These are phyloP conservation scores for Kwoniella heveanensis DNA, from an alignment of 768 basidiomycete genomes.

Conservation along the genomic window DNA sequence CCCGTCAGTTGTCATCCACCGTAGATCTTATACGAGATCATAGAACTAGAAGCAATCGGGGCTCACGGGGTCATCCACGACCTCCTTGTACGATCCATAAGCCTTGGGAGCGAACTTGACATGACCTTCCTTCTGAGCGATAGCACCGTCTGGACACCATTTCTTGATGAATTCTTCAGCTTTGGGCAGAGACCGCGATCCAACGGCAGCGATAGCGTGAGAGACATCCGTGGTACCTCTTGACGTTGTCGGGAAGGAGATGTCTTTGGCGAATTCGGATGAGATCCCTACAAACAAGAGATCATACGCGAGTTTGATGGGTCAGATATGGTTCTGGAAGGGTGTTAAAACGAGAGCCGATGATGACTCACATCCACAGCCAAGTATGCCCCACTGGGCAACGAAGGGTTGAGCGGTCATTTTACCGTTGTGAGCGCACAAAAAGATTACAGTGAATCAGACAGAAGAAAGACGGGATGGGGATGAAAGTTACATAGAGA, in stretches of 20 bases:
- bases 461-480: no score
- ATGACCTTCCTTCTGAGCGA: constrained; percentile 38
- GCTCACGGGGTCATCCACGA: constrained; percentile 39
- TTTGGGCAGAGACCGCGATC: constrained; percentile 39
- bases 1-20: no score
- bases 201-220: constrained; percentile 52
- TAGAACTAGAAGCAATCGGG: not conserved
- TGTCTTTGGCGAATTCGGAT: constrained; percentile 44
- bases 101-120: constrained; percentile 32
- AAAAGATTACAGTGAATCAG: no score
- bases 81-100: constrained; percentile 50
- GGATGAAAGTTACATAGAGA: no score
- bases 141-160: constrained; percentile 40
- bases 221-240: constrained; percentile 43
- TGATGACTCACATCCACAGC: constrained; percentile 37
- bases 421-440: no score
- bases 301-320: no score
- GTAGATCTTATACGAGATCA: no score
- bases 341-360: not conserved
- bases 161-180: constrained; percentile 48
- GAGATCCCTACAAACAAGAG: constrained; percentile 37
- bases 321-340: not conserved
- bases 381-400: constrained; percentile 45
- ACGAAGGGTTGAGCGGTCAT: constrained; percentile 31
- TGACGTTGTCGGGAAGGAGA: constrained; percentile 30